Percentiles rank a stretch among this genome's conserved stretches.
Conservation (phyloP, 2,329 filamentous ascomycete genomes). For the Taxawa tesnikishii region DNA sequence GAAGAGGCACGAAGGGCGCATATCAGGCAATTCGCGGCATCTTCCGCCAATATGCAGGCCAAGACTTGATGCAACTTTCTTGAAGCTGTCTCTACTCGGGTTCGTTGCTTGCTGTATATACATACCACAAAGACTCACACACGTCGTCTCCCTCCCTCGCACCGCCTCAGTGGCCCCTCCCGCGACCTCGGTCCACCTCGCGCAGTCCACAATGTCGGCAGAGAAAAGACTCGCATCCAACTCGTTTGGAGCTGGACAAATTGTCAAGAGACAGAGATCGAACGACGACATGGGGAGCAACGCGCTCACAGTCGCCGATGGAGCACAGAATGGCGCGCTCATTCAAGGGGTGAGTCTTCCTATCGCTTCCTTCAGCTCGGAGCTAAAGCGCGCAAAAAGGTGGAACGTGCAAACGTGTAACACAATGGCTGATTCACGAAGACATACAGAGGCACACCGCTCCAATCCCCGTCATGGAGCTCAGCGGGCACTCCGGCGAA, state of each 20-base stretch:
- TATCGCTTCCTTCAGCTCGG: constrained; percentile 21
- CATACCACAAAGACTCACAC: too few species aligned
- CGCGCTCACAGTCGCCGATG: constrained; percentile 46
- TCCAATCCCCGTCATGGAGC: constrained; percentile 88
- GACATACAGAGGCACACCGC: constrained; percentile 66
- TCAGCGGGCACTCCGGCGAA: constrained; percentile 66
- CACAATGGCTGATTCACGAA: constrained; percentile 29
- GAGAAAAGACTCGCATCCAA: constrained; percentile 88
- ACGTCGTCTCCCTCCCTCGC: too few species aligned
- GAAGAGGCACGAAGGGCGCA: too few species aligned
- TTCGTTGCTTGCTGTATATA: too few species aligned
- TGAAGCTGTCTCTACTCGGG: too few species aligned
- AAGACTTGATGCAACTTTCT: too few species aligned
- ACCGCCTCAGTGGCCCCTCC: too few species aligned
- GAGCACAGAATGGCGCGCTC: constrained; percentile 48
- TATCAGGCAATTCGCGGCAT: too few species aligned
- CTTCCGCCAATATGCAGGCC: too few species aligned
- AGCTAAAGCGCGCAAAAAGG: constrained; percentile 13
- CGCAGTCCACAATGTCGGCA: constrained; percentile 6
- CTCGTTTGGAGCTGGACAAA: constrained; percentile 65
- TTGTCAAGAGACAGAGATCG: constrained; percentile 81
- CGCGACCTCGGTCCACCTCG: too few species aligned
- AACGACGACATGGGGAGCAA: constrained; percentile 42
- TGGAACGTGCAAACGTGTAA: constrained; percentile 14
- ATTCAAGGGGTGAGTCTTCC: constrained; percentile 50